Evolutionary conservation across 2,329 filamentous ascomycete genomes (phyloP).

Genomic region (Stylonectria norvegica): DNA sequence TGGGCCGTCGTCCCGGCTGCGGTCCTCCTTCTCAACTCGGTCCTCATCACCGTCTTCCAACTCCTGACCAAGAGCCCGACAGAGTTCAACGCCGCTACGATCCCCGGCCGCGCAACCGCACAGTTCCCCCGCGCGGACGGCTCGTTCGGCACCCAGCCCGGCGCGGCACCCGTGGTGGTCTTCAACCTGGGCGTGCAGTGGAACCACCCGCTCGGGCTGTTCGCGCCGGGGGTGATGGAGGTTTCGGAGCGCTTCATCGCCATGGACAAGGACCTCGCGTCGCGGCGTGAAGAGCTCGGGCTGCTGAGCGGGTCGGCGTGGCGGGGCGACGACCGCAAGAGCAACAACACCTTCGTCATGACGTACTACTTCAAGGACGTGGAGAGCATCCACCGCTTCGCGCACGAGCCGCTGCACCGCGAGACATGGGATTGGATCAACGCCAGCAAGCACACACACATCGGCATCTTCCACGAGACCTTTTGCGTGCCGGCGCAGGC

Average conservation of each 20-base stretch:
- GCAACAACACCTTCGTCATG: constrained; percentile 40
- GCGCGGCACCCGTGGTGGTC: constrained; percentile 34
- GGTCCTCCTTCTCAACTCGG: constrained; percentile 29
- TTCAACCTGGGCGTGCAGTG: constrained; percentile 44
- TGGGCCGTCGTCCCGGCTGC: constrained; percentile 35
- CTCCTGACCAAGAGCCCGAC: constrained; percentile 15
- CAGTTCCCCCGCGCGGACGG: constrained; percentile 30
- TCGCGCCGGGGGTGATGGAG: constrained; percentile 43
- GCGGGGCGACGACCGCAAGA: constrained; percentile 34
- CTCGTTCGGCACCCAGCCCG: constrained; percentile 26
- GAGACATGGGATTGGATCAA: constrained; percentile 50
- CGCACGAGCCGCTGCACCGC: constrained; percentile 46
- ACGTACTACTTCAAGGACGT: constrained; percentile 51
- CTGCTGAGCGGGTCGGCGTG: constrained; percentile 44
- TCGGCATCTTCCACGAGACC: constrained; percentile 55
- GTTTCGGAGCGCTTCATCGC: constrained; percentile 36
- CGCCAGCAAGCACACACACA: constrained; percentile 33
- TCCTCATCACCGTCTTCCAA: constrained; percentile 30
- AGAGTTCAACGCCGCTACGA: constrained; percentile 21
- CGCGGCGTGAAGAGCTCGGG: constrained; percentile 42
- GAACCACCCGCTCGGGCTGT: constrained; percentile 48
- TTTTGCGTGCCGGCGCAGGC: constrained; percentile 42
- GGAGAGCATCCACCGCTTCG: constrained; percentile 49
- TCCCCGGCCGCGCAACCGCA: constrained; percentile 34
- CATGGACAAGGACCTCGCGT: constrained; percentile 36